Evolutionary conservation across 2,329 filamentous ascomycete species (phyloP).

Genomic region (Penicillium sp.): DNA sequence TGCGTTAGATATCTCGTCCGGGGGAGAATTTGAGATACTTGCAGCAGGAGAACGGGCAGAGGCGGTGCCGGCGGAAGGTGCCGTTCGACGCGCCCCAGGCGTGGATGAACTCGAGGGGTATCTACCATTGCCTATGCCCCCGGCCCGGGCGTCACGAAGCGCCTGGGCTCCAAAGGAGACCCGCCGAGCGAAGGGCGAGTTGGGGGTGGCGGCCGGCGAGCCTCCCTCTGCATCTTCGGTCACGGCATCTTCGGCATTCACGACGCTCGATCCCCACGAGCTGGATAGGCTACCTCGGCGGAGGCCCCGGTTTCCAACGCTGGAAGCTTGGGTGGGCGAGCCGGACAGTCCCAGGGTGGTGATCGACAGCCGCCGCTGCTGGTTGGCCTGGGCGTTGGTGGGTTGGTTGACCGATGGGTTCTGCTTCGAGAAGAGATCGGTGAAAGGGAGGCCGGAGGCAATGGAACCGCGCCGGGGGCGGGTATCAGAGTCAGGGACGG

Average conservation of each 20-base stretch:
- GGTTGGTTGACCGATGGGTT: constrained; percentile 36
- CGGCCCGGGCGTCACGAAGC: constrained; percentile 65
- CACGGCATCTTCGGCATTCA: constrained; percentile 42
- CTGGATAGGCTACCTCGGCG: constrained; percentile 70
- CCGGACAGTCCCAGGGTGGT: constrained; percentile 72
- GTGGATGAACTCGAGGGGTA: constrained; percentile 42
- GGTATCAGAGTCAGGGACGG: constrained; percentile 33
- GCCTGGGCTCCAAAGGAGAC: constrained; percentile 88
- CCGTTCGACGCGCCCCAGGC: constrained; percentile 23
- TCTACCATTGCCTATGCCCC: constrained; percentile 63
- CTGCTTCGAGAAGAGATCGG: constrained; percentile 41
- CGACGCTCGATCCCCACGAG: constrained; percentile 45
- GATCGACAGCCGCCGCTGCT: constrained; percentile 69
- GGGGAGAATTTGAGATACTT: constrained; percentile 38
- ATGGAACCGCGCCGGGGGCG: constrained; percentile 49
- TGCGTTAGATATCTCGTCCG: constrained; percentile 43
- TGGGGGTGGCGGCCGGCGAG: constrained; percentile 58
- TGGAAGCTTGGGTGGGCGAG: constrained; percentile 58
- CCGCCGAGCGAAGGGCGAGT: constrained; percentile 69
- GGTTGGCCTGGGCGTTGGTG: constrained; percentile 48
- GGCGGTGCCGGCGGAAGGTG: constrained; percentile 15
- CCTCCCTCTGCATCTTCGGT: constrained; percentile 68
- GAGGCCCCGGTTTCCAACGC: constrained; percentile 51
- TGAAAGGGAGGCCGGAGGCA: constrained; percentile 40
- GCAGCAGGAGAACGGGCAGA: constrained; percentile 31